Conservation (phyloP, 257 asterid species). For the Petunia secreta region DNA sequence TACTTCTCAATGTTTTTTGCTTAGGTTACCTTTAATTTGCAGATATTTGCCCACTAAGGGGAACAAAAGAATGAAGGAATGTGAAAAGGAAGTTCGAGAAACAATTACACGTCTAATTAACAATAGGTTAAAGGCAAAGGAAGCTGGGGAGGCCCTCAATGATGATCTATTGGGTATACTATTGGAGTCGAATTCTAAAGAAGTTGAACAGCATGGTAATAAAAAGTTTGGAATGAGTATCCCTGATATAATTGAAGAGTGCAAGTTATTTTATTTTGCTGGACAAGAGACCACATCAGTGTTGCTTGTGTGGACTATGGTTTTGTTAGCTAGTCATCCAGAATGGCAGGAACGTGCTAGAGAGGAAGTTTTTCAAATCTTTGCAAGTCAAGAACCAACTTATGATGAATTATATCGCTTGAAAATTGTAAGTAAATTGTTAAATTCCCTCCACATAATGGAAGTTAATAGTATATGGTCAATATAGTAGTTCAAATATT, state of each 20-base stretch:
- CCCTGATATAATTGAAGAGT: slow-evolving; percentile 47
- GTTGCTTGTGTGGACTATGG: slow-evolving; percentile 59
- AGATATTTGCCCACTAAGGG: slow-evolving; percentile 49
- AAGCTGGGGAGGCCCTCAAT: slow-evolving; percentile 38
- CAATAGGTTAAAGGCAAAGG: slow-evolving; percentile 39
- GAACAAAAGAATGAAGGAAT: slow-evolving; percentile 45
- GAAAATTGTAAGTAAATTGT: slow-evolving; percentile 36
- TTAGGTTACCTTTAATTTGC: not conserved
- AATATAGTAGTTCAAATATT: no score
- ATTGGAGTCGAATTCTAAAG: slow-evolving; percentile 47
- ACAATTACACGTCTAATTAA: slow-evolving; percentile 35
- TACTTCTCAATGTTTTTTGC: not conserved
- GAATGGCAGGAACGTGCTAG: slow-evolving; percentile 50
- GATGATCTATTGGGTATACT: slow-evolving; percentile 49
- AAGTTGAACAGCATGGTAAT: slow-evolving; percentile 37
- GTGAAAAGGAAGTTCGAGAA: slow-evolving; percentile 30
- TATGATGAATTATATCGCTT: slow-evolving; percentile 37
- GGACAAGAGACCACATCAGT: slow-evolving; percentile 63
- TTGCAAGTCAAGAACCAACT: slow-evolving; percentile 36
- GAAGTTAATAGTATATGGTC: no score
- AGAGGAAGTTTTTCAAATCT: slow-evolving; percentile 39
- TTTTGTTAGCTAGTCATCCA: slow-evolving; percentile 45
- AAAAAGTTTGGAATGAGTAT: slow-evolving; percentile 44
- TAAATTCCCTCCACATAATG: no score
- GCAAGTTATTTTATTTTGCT: slow-evolving; percentile 54